Percentiles rank a stretch among this genome's conserved stretches.
Evolutionary conservation across 106 monocot species (phyloP).

Genomic region (Posidonia australis): DNA sequence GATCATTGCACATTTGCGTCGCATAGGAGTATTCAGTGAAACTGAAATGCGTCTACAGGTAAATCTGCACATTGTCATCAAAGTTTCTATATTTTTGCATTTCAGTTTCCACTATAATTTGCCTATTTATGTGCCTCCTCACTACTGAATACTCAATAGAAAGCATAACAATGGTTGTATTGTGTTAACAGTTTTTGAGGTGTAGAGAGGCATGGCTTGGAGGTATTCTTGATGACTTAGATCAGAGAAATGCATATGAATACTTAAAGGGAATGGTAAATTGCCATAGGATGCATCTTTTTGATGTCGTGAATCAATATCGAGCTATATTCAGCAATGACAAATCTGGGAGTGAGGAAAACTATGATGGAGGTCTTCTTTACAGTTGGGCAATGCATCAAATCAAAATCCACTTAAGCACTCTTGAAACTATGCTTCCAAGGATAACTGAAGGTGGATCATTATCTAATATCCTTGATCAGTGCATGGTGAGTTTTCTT

Average conservation of each 20-base stretch:
- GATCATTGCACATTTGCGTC: constrained; percentile 85
- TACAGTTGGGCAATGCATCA: constrained; percentile 99
- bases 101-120: no score
- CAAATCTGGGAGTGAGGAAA: constrained; percentile 85
- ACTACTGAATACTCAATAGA: no score
- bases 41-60: constrained; percentile 97
- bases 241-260: constrained; percentile 84
- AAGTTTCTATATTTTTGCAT: no score
- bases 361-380: constrained; percentile 92
- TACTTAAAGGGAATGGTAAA: constrained; percentile 89
- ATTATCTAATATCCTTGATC: constrained; percentile 78
- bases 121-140: no score
- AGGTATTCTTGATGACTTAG: constrained; percentile 86
- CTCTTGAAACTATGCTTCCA: constrained; percentile 83
- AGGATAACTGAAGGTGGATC: constrained; percentile 84
- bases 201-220: constrained; percentile 97
- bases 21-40: constrained; percentile 86
- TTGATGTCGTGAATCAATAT: constrained; percentile 97
- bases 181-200: constrained; percentile 68
- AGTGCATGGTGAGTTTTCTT: constrained; percentile 69
- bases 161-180: no score
- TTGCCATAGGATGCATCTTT: constrained; percentile 82
- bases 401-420: constrained; percentile 65
- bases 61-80: not conserved
- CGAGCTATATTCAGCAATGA: constrained; percentile 90